Conservation (phyloP, 1,284 basidiomycete species). For the Ceratobasidium sp. region DNA sequence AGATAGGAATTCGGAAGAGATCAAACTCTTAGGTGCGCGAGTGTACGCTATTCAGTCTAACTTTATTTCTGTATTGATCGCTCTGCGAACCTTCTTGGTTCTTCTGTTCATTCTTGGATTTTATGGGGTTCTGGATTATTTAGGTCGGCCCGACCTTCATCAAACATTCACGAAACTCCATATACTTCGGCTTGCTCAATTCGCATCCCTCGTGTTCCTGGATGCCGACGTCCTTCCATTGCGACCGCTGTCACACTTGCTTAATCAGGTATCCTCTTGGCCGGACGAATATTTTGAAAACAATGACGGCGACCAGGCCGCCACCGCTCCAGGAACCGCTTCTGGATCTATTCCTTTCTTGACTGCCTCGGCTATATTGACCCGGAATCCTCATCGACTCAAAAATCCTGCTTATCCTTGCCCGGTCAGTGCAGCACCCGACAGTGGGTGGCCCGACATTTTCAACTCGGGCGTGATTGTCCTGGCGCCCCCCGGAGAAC, state of each 20-base stretch:
- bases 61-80: not conserved
- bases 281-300: constrained; percentile 64
- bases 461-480: constrained; percentile 98
- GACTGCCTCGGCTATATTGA: constrained; percentile 33
- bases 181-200: constrained; percentile 88
- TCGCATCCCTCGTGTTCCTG: constrained; percentile 89
- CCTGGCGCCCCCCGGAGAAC: constrained; percentile 71
- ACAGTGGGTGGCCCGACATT: constrained; percentile 98
- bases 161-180: constrained; percentile 95
- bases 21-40: constrained; percentile 82
- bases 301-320: not conserved
- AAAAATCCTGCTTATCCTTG: constrained; percentile 46
- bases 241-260: constrained; percentile 86
- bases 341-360: not conserved
- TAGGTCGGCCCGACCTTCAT: constrained; percentile 91
- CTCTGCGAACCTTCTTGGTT: not conserved
- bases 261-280: constrained; percentile 55
- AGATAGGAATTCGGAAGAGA: constrained; percentile 62
- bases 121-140: constrained; percentile 8
- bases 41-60: not conserved
- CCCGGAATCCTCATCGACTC: constrained; percentile 35
- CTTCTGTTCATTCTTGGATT: not conserved
- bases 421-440: constrained; percentile 77
- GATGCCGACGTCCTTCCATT: constrained; percentile 96
- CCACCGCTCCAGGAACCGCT: no score